These are phyloP conservation scores for Domatiomyces globalis DNA, from an alignment of 2,329 filamentous ascomycete species.

Conservation along the genomic window DNA sequence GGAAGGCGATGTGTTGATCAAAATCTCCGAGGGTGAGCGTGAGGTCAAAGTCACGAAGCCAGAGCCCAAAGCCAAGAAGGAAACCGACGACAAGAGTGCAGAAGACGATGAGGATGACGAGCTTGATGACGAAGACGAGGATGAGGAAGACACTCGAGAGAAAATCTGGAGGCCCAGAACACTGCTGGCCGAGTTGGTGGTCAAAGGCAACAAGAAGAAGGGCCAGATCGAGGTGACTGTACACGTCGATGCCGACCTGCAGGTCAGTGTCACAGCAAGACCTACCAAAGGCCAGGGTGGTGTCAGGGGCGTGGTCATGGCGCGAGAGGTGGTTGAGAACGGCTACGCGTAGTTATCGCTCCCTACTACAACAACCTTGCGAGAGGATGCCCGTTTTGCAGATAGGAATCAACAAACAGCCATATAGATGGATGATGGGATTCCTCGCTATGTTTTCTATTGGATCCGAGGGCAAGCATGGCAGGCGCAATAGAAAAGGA, in stretches of 20 bases:
- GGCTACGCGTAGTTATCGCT: slow-evolving; percentile 18
- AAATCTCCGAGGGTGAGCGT: slow-evolving; percentile 72
- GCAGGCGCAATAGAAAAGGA: not conserved
- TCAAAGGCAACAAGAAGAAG: slow-evolving; percentile 73
- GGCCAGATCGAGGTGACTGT: slow-evolving; percentile 88
- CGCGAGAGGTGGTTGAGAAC: slow-evolving; percentile 23
- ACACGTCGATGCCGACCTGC: slow-evolving; percentile 68
- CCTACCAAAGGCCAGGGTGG: slow-evolving; percentile 82
- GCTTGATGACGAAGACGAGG: slow-evolving; percentile 52
- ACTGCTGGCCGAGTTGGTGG: slow-evolving; percentile 68
- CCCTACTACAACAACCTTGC: not conserved
- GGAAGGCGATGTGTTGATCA: slow-evolving; percentile 74
- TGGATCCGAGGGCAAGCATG: not conserved
- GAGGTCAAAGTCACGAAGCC: slow-evolving; percentile 91
- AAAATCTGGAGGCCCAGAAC: slow-evolving; percentile 83
- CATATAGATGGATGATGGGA: not conserved
- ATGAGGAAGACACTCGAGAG: slow-evolving; percentile 75
- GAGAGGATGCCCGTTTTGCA: not conserved
- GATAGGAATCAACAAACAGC: not conserved
- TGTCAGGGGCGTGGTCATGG: slow-evolving; percentile 49
- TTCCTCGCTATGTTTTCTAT: too few species aligned
- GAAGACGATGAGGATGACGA: slow-evolving; percentile 49
- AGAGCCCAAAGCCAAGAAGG: slow-evolving; percentile 53
- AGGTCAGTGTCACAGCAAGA: slow-evolving; percentile 63
- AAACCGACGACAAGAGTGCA: slow-evolving; percentile 42